Evolutionary conservation across 192 early-diverging fungal species (phyloP).

Genomic region (Rhizoclosmatium globosum): DNA sequence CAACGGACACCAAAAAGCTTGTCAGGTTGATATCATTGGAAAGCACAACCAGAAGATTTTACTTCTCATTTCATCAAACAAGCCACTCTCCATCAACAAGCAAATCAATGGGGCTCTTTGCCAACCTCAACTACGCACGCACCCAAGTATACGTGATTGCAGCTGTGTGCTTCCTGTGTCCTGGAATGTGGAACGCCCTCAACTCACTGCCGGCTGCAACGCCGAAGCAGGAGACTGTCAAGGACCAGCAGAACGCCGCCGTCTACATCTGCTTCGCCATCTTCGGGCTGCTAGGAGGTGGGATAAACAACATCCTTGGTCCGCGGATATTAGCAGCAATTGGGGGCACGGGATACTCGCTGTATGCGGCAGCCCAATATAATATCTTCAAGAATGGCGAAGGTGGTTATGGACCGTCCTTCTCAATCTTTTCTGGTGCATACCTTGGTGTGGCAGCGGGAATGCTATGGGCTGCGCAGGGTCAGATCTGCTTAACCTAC

Average conservation of each 20-base stretch:
- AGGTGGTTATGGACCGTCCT: slow-evolving; percentile 36
- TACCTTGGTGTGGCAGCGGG: slow-evolving; percentile 84
- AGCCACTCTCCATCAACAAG: not conserved
- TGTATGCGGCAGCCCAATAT: slow-evolving; percentile 79
- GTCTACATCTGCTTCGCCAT: slow-evolving; percentile 79
- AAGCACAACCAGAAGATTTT: too few relatives aligned
- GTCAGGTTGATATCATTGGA: too few relatives aligned
- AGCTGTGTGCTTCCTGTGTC: slow-evolving; percentile 78
- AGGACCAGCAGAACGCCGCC: slow-evolving; percentile 78
- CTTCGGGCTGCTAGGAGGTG: slow-evolving; percentile 76
- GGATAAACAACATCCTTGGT: slow-evolving; percentile 79
- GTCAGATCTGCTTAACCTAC: slow-evolving; percentile 87
- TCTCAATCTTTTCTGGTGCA: slow-evolving; percentile 78
- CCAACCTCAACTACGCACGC: slow-evolving; percentile 41
- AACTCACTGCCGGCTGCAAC: slow-evolving; percentile 55
- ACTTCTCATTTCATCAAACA: not conserved
- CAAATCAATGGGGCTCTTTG: slow-evolving; percentile 6
- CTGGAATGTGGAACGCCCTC: slow-evolving; percentile 75
- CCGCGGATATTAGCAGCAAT: slow-evolving; percentile 70
- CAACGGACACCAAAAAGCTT: too few relatives aligned
- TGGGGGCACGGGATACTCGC: slow-evolving; percentile 72
- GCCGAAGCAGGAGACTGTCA: slow-evolving; percentile 47
- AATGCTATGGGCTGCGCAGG: slow-evolving; percentile 61
- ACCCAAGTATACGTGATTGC: slow-evolving; percentile 73
- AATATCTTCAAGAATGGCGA: slow-evolving; percentile 60